Conservation (phyloP, 208 protist species). For the Trypanosoma melophagium region DNA sequence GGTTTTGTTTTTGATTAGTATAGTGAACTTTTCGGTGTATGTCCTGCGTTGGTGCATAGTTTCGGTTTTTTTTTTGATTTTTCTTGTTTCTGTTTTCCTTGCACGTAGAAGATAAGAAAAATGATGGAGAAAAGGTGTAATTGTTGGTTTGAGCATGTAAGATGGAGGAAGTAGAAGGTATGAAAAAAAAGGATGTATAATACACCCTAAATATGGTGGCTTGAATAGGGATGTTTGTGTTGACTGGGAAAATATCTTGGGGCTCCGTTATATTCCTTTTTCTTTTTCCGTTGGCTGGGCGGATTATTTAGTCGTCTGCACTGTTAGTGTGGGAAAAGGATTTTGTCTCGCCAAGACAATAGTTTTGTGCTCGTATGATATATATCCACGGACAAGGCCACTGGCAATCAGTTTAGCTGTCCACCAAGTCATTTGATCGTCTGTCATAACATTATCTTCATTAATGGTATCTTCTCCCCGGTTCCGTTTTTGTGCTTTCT, state of each 20-base stretch:
- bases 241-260: no score
- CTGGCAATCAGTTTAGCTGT: slow-evolving; percentile 66
- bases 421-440: slow-evolving; percentile 73
- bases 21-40: no score
- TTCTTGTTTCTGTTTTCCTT: slow-evolving; percentile 14
- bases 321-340: slow-evolving; percentile 56
- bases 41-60: slow-evolving; percentile 1
- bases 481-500: slow-evolving; percentile 12
- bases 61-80: slow-evolving; percentile 21
- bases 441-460: slow-evolving; percentile 32
- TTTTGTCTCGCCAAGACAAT: slow-evolving; percentile 69
- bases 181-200: no score
- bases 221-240: no score
- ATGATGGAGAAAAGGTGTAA: no score
- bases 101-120: no score
- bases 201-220: no score
- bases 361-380: slow-evolving; percentile 83
- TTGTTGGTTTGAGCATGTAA: slow-evolving; percentile 8
- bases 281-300: slow-evolving; percentile 15
- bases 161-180: no score
- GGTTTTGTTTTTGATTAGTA: no score
- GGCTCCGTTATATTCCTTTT: no score
- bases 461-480: slow-evolving; percentile 21
- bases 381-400: slow-evolving; percentile 71
- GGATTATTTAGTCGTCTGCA: neutral